Conservation (phyloP, 345 rosid genomes). For the Jatropha curcas region DNA sequence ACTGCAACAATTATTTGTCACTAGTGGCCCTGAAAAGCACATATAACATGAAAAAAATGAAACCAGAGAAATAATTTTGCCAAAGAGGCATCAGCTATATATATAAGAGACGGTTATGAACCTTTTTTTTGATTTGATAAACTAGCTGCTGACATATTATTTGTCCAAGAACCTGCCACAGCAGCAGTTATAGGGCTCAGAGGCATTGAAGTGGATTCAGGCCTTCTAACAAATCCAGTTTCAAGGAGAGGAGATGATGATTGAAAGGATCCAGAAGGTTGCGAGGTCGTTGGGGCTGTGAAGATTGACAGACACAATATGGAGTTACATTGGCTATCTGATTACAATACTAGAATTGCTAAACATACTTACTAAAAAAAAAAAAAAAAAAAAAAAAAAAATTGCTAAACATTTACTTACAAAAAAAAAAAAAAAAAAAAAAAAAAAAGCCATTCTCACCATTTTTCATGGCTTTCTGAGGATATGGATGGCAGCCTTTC, state of each 20-base stretch:
- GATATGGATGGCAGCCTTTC: slow-evolving; percentile 97
- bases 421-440: no score
- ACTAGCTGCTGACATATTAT: slow-evolving; percentile 34
- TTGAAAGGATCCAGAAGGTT: slow-evolving; percentile 41
- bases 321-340: not conserved
- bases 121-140: slow-evolving; percentile 44
- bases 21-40: slow-evolving; percentile 23
- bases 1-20: slow-evolving; percentile 35
- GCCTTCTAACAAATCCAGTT: slow-evolving; percentile 37
- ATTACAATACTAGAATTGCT: slow-evolving; percentile 34
- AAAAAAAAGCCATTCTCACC: slow-evolving; percentile 37
- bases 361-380: not conserved
- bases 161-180: slow-evolving; percentile 58
- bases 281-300: slow-evolving; percentile 35
- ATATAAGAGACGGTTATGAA: slow-evolving; percentile 5
- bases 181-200: slow-evolving; percentile 39
- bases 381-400: no score
- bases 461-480: slow-evolving; percentile 79
- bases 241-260: slow-evolving; percentile 53
- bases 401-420: no score
- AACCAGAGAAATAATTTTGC: not conserved
- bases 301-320: not conserved
- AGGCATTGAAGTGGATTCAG: slow-evolving; percentile 48
- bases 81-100: not conserved
- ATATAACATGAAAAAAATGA: slow-evolving; percentile 14